phyloP scores from a whole-genome alignment of 139 green algal species.

The Tetraselmis chui region DNA sequence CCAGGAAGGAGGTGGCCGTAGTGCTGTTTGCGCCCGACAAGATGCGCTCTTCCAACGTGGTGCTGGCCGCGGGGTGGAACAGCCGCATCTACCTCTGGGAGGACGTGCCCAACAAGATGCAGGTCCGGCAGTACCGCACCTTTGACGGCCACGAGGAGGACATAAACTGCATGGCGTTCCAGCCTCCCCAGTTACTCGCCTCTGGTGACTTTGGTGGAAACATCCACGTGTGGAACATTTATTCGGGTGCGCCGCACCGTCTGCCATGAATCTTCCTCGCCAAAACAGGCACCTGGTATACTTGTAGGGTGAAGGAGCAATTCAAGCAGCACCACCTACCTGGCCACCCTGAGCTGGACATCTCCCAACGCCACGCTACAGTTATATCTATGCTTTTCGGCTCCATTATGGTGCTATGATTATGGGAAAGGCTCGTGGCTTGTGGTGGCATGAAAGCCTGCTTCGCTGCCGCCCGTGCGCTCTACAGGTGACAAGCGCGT shows the following conservation, averaged over 20 bases:
- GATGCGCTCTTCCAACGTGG: constrained; percentile 8
- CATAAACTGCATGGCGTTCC: constrained; percentile 53
- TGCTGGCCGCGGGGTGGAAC: constrained; percentile 19
- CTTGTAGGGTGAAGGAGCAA: too few species aligned
- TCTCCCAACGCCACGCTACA: too few species aligned
- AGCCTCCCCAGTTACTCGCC: constrained; percentile 27
- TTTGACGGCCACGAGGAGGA: constrained; percentile 62
- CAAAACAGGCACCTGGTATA: too few species aligned
- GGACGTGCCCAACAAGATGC: constrained; percentile 10
- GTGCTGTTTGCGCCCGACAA: constrained; percentile 10
- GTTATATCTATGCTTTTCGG: too few species aligned
- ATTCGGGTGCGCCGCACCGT: constrained; percentile 37
- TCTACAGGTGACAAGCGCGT: neutral
- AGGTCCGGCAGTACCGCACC: constrained; percentile 28
- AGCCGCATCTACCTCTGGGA: constrained; percentile 19
- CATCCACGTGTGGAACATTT: constrained; percentile 69
- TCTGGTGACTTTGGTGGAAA: constrained; percentile 67
- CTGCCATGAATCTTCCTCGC: too few species aligned
- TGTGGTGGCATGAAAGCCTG: too few species aligned
- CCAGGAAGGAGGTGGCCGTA: constrained; percentile 6
- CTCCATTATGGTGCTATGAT: too few species aligned
- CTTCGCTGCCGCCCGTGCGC: too few species aligned
- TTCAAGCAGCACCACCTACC: too few species aligned
- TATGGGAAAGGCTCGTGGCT: too few species aligned
- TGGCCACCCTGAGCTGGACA: too few species aligned